Conservation (phyloP, 1,284 basidiomycete genomes). For the Papiliotrema flavescens region DNA sequence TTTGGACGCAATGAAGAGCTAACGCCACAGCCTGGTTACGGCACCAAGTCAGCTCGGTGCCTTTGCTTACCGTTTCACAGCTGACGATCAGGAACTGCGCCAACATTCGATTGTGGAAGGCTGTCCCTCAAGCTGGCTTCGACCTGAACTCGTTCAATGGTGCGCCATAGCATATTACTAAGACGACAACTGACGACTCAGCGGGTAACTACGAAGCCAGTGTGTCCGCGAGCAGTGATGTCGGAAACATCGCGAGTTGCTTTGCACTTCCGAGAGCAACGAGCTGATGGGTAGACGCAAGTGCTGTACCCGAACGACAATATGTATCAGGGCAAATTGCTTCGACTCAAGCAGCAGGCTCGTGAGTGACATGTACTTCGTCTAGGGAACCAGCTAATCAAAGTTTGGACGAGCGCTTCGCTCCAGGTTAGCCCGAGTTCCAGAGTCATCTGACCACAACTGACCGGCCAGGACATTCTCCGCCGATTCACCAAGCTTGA, state of each 20-base stretch:
- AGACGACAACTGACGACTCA: conserved; percentile 10
- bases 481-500: conserved; percentile 52
- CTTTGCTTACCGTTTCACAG: neutral
- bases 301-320: conserved; percentile 65
- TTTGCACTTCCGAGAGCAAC: neutral
- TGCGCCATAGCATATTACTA: conserved; percentile 27
- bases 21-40: conserved; percentile 58
- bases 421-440: conserved; percentile 45
- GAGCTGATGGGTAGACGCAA: conserved; percentile 54
- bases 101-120: conserved; percentile 56
- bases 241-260: conserved; percentile 65
- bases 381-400: neutral
- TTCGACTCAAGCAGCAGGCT: conserved; percentile 90
- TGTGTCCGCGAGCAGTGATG: conserved; percentile 77
- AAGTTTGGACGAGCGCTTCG: conserved; percentile 37
- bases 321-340: conserved; percentile 66
- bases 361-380: conserved; percentile 11
- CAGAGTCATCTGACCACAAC: conserved; percentile 31
- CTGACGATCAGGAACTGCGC: conserved; percentile 43
- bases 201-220: conserved; percentile 86
- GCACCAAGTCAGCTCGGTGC: conserved; percentile 26
- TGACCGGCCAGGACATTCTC: conserved; percentile 75
- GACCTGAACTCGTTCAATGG: conserved; percentile 89
- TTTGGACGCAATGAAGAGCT: conserved; percentile 45
- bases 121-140: conserved; percentile 85